Conservation (phyloP, 108 stramenopile genomes). For the Cyclotella sp. region DNA sequence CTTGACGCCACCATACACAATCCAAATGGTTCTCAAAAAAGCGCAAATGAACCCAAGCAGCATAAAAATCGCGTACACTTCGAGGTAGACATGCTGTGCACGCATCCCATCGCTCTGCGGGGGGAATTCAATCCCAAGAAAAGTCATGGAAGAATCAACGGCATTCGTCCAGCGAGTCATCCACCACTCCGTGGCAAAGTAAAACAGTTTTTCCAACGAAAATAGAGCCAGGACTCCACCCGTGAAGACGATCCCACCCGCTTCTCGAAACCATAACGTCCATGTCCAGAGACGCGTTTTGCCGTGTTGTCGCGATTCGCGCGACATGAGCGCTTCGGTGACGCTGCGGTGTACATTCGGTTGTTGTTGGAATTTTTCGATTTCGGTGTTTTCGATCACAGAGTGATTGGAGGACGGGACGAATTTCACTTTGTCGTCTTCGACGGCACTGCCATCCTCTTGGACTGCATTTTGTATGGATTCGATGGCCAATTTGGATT, state of each 20-base stretch:
- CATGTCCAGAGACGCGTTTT: slow-evolving; percentile 69
- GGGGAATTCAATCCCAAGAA: slow-evolving; percentile 63
- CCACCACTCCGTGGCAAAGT: slow-evolving; percentile 87
- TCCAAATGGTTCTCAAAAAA: slow-evolving; percentile 64
- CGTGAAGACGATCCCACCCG: slow-evolving; percentile 74
- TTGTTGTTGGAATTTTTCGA: slow-evolving; percentile 9
- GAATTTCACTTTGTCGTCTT: not conserved
- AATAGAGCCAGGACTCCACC: slow-evolving; percentile 56
- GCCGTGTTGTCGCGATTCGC: slow-evolving; percentile 81
- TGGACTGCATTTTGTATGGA: slow-evolving; percentile 76
- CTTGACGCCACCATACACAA: slow-evolving; percentile 51
- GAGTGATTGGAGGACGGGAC: slow-evolving; percentile 1
- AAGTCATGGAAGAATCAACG: slow-evolving; percentile 41
- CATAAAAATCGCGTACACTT: slow-evolving; percentile 63
- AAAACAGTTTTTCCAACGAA: slow-evolving; percentile 74
- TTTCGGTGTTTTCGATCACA: not conserved
- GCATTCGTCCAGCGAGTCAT: slow-evolving; percentile 81
- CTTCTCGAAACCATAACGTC: slow-evolving; percentile 82
- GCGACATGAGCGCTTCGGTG: slow-evolving; percentile 62
- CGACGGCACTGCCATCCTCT: slow-evolving; percentile 48
- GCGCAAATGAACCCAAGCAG: slow-evolving; percentile 59
- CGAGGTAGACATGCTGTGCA: slow-evolving; percentile 72
- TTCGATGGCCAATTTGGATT: slow-evolving; percentile 70
- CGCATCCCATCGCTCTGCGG: slow-evolving; percentile 68
- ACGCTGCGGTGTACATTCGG: slow-evolving; percentile 28